These are phyloP conservation scores for Rhodotorula sp. DNA, from an alignment of 1,284 basidiomycete species.

Conservation along the genomic window DNA sequence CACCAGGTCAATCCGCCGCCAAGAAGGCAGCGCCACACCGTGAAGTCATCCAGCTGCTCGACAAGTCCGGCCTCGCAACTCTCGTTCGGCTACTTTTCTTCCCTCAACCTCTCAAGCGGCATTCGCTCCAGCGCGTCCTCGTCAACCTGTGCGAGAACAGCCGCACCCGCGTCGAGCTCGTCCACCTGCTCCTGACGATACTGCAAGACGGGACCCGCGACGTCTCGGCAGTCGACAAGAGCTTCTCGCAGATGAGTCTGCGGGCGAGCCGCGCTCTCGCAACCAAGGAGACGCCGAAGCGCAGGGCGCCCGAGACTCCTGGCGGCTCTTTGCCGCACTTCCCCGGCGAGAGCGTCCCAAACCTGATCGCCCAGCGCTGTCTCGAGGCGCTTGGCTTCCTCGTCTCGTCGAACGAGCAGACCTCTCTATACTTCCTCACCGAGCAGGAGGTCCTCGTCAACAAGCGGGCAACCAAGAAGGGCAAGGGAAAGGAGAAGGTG, in stretches of 20 bases:
- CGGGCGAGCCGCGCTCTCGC: slow-evolving; percentile 63
- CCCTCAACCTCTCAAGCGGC: slow-evolving; percentile 85
- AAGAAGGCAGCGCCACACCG: slow-evolving; percentile 35
- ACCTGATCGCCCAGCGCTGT: slow-evolving; percentile 86
- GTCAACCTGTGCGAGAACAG: slow-evolving; percentile 94
- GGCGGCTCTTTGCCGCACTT: slow-evolving; percentile 58
- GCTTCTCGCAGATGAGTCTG: slow-evolving; percentile 87
- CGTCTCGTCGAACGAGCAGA: slow-evolving; percentile 75
- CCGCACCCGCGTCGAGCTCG: slow-evolving; percentile 85
- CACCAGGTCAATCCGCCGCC: background rate
- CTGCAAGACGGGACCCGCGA: slow-evolving; percentile 94
- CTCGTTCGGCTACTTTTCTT: slow-evolving; percentile 93
- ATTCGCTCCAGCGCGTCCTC: slow-evolving; percentile 81
- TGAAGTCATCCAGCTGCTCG: slow-evolving; percentile 91
- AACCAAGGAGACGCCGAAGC: slow-evolving; percentile 67
- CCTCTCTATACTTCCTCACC: slow-evolving; percentile 86
- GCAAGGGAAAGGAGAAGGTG: slow-evolving; percentile 81
- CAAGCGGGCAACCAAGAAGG: slow-evolving; percentile 66
- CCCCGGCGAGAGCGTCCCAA: slow-evolving; percentile 79
- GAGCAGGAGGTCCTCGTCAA: slow-evolving; percentile 83
- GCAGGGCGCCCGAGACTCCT: slow-evolving; percentile 56
- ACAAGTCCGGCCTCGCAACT: slow-evolving; percentile 84
- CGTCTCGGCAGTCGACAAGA: slow-evolving; percentile 84
- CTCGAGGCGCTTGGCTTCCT: slow-evolving; percentile 84
- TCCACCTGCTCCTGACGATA: slow-evolving; percentile 87